Percentiles rank a stretch among this genome's conserved stretches.
phyloP scores from a whole-genome alignment of 305 asterid species.

The Andrographis paniculata region DNA sequence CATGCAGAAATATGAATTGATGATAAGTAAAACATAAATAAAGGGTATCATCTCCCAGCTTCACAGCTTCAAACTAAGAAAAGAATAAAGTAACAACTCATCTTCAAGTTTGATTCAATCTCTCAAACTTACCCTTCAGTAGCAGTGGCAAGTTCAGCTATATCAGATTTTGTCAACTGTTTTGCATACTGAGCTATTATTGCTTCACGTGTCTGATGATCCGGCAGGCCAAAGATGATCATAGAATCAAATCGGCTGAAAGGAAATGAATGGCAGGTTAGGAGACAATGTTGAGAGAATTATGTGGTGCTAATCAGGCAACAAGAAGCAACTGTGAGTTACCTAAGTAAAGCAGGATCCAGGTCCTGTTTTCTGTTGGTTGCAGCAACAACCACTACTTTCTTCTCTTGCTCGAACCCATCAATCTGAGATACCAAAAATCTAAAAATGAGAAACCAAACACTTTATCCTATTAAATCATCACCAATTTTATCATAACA shows the following conservation, averaged over 20 bases:
- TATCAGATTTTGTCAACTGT: conserved; percentile 65
- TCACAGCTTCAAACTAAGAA: background rate
- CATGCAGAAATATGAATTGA: conserved; percentile 6
- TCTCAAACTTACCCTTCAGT: conserved; percentile 54
- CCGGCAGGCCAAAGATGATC: conserved; percentile 77
- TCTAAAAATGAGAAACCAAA: conserved; percentile 5
- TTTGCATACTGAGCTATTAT: conserved; percentile 86
- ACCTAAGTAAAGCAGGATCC: conserved; percentile 96
- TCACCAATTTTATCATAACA: too few species aligned
- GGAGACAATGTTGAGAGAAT: background rate
- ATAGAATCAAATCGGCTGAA: conserved; percentile 90
- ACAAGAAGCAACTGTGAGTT: conserved; percentile 11
- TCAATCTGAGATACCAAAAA: conserved; percentile 58
- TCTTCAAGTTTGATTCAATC: background rate
- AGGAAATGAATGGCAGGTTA: conserved; percentile 18
- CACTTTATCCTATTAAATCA: background rate
- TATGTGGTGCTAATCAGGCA: background rate
- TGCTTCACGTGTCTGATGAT: conserved; percentile 78
- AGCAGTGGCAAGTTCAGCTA: conserved; percentile 59
- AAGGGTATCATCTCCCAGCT: background rate
- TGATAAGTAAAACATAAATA: background rate
- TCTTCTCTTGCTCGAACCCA: conserved; percentile 96
- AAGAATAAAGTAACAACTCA: background rate
- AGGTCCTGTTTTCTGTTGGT: conserved; percentile 96
- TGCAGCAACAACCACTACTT: conserved; percentile 92